A percentile compares a stretch with the other conserved stretches of the same genome.
Conservation (phyloP, 2,329 filamentous ascomycete genomes). For the Botrytis squamosa region DNA sequence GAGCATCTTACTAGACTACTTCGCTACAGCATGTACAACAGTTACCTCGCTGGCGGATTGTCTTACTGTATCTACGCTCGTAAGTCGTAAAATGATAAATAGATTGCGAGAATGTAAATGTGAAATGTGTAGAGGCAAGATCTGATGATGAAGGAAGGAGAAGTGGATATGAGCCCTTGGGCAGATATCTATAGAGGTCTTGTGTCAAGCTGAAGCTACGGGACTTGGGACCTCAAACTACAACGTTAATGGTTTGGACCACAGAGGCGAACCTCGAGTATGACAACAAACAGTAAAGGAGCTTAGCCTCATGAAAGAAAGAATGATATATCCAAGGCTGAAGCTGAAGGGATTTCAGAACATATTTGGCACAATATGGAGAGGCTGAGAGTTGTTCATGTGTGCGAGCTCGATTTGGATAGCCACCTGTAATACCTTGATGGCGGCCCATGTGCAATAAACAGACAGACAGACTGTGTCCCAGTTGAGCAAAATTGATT, state of each 20-base stretch:
- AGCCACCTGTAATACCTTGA: too few relatives aligned
- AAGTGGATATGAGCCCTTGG: background rate
- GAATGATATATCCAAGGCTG: background rate
- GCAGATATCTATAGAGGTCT: background rate
- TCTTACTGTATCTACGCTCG: background rate
- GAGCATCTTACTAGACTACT: background rate
- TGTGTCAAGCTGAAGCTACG: background rate
- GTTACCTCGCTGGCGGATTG: background rate
- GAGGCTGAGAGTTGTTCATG: background rate
- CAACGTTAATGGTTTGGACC: conserved; percentile 3
- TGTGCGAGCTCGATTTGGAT: background rate
- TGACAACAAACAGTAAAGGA: too few relatives aligned
- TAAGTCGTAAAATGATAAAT: conserved; percentile 5
- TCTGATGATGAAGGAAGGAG: background rate
- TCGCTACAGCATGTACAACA: background rate
- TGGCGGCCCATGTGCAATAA: too few relatives aligned
- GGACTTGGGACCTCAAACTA: background rate
- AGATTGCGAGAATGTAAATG: background rate
- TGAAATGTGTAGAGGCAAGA: background rate
- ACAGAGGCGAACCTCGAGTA: background rate
- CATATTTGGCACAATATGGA: too few relatives aligned
- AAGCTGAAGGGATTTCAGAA: background rate
- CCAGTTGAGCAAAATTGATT: too few relatives aligned
- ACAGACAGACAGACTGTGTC: too few relatives aligned
- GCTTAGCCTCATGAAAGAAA: background rate